A percentile compares a stretch with the other conserved stretches of the same genome.
Evolutionary conservation across 2,329 filamentous ascomycete genomes (phyloP).

Genomic region (Neoarthrinium moseri): DNA sequence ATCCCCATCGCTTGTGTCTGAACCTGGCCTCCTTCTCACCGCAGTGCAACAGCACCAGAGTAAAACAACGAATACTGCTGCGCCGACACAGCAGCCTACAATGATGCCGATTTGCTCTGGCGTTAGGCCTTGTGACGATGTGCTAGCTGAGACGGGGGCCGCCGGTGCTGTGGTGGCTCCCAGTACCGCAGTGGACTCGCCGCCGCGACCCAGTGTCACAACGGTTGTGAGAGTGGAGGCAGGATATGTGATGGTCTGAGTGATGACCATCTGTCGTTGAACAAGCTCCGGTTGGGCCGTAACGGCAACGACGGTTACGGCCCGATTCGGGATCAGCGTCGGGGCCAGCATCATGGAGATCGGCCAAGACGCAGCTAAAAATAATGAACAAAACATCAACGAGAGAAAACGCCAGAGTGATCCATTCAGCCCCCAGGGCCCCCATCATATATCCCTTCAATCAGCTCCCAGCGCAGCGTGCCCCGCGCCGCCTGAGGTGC

Average conservation of each 20-base stretch:
- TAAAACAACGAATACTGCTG: constrained; percentile 18
- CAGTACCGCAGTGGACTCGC: constrained; percentile 13
- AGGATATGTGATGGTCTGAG: constrained; percentile 26
- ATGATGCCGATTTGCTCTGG: constrained; percentile 24
- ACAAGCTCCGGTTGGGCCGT: constrained; percentile 9
- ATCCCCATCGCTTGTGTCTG: constrained; percentile 11
- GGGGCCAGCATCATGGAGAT: neutral
- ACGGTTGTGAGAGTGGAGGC: constrained; percentile 24
- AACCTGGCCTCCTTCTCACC: constrained; percentile 13
- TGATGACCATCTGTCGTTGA: constrained; percentile 24
- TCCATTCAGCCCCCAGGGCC: neutral
- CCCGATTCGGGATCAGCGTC: neutral
- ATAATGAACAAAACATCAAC: no score
- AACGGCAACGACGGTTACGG: neutral
- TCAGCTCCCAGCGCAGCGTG: neutral
- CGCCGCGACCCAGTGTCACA: constrained; percentile 24
- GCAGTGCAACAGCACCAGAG: constrained; percentile 20
- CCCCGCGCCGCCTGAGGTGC: neutral
- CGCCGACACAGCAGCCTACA: constrained; percentile 23
- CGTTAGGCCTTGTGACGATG: constrained; percentile 18
- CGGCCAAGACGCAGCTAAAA: no score
- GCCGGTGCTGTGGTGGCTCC: neutral
- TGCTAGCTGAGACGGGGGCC: constrained; percentile 3
- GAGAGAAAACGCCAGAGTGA: no score
- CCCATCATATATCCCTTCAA: neutral